Evolutionary conservation across 2,329 filamentous ascomycete genomes (phyloP), one percentile per base, ranked within the genome.

Genomic region (Scedosporium aurantiacum): DNA sequence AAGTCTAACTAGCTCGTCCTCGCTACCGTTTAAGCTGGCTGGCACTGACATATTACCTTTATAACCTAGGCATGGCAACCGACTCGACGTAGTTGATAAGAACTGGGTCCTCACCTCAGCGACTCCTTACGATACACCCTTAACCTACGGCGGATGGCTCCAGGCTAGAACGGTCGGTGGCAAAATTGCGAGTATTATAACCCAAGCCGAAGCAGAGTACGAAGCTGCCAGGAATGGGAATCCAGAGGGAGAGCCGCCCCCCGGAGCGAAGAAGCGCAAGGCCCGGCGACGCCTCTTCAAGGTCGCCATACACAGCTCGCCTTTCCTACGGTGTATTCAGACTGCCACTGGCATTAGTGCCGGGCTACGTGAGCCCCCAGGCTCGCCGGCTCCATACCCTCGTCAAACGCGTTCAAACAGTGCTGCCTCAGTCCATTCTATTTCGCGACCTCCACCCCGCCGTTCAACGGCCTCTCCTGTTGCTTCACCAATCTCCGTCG

Each of bases 81-180:
- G 94, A 67, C 87, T 99, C 62, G 94, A 99, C 73, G 91, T 91
- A 61, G 91, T 92, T 64, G 92, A 99, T 79, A 91, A 92, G 72
- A 85, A 90, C 73, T 99, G 94, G 94, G 91, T 97, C 73, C 82
- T 96, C 61, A 89, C 89, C 32, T 96, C 94, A 5, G 89, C 92
- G 1, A 92, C 91, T 5, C 94, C 94, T 1, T 99, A 97, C 78
- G 93, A 99, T 66, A 90, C 94, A 66, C 94, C 94, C 58, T 80
- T 99, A 62, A 96, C 92, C 2, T 97, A 97, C 71, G 90, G 90
- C 67, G 94, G 94, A 65, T 97, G 94, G 89, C 84, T 87, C 14
- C 94, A 97, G 73, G 87, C 89, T 60, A 86, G 89, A 67, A 84
- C 87, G 4, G 82, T 97, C 25, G 94, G 94, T 16, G 81, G 86